A percentile compares a stretch with the other conserved stretches of the same genome.
Evolutionary conservation across 2,329 filamentous ascomycete genomes (phyloP).

Genomic region (Botrytis paeoniae): DNA sequence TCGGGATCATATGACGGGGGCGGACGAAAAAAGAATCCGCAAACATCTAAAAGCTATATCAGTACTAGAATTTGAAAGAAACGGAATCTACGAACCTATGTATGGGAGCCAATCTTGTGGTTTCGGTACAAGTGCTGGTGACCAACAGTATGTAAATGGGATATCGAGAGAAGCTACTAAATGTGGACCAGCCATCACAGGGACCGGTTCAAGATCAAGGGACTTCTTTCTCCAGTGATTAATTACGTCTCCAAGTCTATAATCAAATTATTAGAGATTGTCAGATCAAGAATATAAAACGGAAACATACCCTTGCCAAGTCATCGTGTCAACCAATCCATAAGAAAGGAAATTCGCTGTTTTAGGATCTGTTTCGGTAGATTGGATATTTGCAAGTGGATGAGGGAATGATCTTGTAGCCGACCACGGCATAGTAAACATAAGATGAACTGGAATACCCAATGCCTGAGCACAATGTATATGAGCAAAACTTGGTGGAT

Average conservation of each 20-base stretch:
- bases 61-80: neutral
- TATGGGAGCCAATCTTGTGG: slow-evolving; percentile 39
- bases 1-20: slow-evolving; percentile 55
- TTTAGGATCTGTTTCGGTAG: slow-evolving; percentile 62
- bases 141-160: slow-evolving; percentile 72
- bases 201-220: slow-evolving; percentile 67
- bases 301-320: slow-evolving; percentile 63
- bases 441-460: slow-evolving; percentile 8
- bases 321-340: slow-evolving; percentile 75
- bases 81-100: slow-evolving; percentile 46
- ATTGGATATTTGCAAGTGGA: slow-evolving; percentile 66
- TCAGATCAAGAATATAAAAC: neutral
- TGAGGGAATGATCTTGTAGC: slow-evolving; percentile 73
- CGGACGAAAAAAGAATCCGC: slow-evolving; percentile 72
- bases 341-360: slow-evolving; percentile 78
- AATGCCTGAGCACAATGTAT: slow-evolving; percentile 7
- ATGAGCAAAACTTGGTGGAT: slow-evolving; percentile 73
- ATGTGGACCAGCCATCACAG: slow-evolving; percentile 72
- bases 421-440: slow-evolving; percentile 60
- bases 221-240: slow-evolving; percentile 69
- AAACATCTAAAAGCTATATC: slow-evolving; percentile 49
- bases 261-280: neutral
- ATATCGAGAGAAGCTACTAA: slow-evolving; percentile 69
- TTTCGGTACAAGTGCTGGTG: slow-evolving; percentile 29
- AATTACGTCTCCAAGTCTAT: slow-evolving; percentile 64